These are phyloP conservation scores for Ophiostoma sp. DNA, from an alignment of 2,329 filamentous ascomycete genomes.

Conservation along the genomic window DNA sequence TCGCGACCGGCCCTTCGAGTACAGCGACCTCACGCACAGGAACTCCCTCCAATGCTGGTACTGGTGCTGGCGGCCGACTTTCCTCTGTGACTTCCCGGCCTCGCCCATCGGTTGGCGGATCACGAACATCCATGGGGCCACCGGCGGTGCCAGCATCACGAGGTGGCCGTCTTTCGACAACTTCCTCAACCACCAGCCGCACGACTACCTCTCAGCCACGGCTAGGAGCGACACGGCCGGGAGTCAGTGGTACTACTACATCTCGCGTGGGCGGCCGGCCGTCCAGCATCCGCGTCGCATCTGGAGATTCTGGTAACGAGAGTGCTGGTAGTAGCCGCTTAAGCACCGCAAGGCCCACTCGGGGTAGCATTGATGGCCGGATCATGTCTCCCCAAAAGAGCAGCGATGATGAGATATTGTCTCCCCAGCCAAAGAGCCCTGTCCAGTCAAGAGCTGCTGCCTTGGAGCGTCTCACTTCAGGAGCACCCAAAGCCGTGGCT, in stretches of 20 bases:
- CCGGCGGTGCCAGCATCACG: slow-evolving; percentile 53
- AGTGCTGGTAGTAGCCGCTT: slow-evolving; percentile 21
- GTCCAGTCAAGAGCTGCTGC: slow-evolving; percentile 52
- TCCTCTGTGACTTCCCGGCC: slow-evolving; percentile 32
- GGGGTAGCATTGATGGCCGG: slow-evolving; percentile 36
- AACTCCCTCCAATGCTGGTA: slow-evolving; percentile 59
- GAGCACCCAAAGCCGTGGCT: slow-evolving; percentile 30
- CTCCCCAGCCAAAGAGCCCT: slow-evolving; percentile 53
- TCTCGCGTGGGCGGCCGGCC: slow-evolving; percentile 42
- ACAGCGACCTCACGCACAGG: slow-evolving; percentile 61
- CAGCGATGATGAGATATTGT: slow-evolving; percentile 53
- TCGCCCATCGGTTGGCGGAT: slow-evolving; percentile 54
- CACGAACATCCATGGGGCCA: slow-evolving; percentile 67
- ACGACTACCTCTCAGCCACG: slow-evolving; percentile 23
- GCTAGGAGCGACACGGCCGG: background rate
- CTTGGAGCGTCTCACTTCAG: slow-evolving; percentile 52
- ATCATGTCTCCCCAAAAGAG: slow-evolving; percentile 46
- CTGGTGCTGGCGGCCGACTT: slow-evolving; percentile 41
- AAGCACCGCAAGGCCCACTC: slow-evolving; percentile 40
- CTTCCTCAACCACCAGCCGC: slow-evolving; percentile 41
- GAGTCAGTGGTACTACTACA: slow-evolving; percentile 35
- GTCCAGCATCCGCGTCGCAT: slow-evolving; percentile 45
- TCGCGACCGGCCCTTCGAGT: slow-evolving; percentile 57
- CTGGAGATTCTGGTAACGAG: slow-evolving; percentile 49
- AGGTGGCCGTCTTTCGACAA: slow-evolving; percentile 47